Evolutionary conservation across 2,329 filamentous ascomycete genomes (phyloP), one percentile per base, ranked within the genome.

Genomic region (Scytalidium lignicola): DNA sequence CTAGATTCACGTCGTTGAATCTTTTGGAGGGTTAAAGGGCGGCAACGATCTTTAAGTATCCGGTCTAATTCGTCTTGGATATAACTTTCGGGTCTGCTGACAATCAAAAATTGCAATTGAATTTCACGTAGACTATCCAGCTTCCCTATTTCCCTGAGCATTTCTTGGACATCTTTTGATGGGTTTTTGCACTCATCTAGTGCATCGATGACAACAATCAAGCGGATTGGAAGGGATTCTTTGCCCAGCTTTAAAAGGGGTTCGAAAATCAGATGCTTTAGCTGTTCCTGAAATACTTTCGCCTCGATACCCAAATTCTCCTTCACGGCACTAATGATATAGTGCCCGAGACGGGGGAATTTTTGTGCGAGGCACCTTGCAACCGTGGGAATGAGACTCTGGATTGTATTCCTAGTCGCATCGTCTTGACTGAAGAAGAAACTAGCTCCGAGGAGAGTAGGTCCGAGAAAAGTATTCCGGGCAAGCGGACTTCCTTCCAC

Each of bases 81-180:
- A 17, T 4, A 20, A n/a, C 7, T 42, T 19, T 74, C 67, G 0
- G 71, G 72, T 10, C 72, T 60, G 41, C 70, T 74, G 0, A 71
- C 74, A 0, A 75, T 17, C 22, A 75, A 71, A 2, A 70, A 46
- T 43, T 59, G 63, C 7, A 71, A 41, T 20, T 42, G 46, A 15
- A 56, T 23, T 23, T 26, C 23, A 6, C 23, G 5, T 10, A 5
- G 23, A 26, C 6, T 26, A 6, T 6, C 5, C 5, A 6, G 5
- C 23, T 5, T 10, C 5, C 5, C 10, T 6, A 26, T 26, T 6
- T 10, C 10, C 6, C 23, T 5, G 23, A 26, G 5, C 23, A 6
- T 5, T 37, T 15, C 12, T 13, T 7, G 13, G 26, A 28, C 26
- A 37, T 50, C 43, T 3, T 41, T 18, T n/a, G n/a, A n/a, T 26